phyloP scores from a whole-genome alignment of 768 basidiomycete species.

The Rhodosporidiobolus sp. region DNA sequence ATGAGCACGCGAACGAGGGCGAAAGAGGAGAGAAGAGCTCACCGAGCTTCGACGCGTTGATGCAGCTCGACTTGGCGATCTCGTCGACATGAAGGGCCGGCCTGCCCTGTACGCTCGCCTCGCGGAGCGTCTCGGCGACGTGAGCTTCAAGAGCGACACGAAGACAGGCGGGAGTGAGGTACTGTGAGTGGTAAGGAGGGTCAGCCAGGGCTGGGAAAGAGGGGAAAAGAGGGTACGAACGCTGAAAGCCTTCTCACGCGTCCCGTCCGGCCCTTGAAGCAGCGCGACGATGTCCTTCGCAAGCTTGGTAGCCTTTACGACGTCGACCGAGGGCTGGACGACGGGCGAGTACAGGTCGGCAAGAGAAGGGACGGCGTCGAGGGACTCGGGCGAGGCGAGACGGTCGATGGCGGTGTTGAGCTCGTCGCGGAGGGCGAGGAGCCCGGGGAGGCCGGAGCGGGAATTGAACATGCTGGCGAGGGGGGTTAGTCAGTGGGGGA shows the following conservation, averaged over 20 bases:
- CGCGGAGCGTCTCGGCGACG: constrained; percentile 53
- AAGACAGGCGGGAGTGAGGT: constrained; percentile 41
- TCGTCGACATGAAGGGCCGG: constrained; percentile 49
- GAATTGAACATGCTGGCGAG: no score
- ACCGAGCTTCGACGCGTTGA: constrained; percentile 52
- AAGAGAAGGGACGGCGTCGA: not conserved
- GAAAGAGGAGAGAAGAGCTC: constrained; percentile 1
- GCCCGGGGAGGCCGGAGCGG: not conserved
- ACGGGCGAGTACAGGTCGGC: no score
- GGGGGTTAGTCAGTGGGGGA: no score
- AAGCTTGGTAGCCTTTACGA: not conserved
- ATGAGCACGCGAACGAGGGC: not conserved
- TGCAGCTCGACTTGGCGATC: constrained; percentile 48
- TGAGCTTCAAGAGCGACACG: constrained; percentile 47
- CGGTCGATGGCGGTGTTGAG: not conserved
- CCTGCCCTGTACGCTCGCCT: constrained; percentile 46
- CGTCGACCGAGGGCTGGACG: not conserved
- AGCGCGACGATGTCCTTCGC: no score
- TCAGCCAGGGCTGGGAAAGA: no score
- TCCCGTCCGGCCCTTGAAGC: no score
- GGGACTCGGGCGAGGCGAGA: not conserved
- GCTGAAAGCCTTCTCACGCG: no score
- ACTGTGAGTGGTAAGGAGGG: constrained; percentile 46
- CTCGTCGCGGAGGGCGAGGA: constrained; percentile 5
- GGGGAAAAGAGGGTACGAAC: no score